A percentile compares a stretch with the other conserved stretches of the same genome.
Evolutionary conservation across 2,329 filamentous ascomycete species (phyloP).

Genomic region (Calonectria crousiana): DNA sequence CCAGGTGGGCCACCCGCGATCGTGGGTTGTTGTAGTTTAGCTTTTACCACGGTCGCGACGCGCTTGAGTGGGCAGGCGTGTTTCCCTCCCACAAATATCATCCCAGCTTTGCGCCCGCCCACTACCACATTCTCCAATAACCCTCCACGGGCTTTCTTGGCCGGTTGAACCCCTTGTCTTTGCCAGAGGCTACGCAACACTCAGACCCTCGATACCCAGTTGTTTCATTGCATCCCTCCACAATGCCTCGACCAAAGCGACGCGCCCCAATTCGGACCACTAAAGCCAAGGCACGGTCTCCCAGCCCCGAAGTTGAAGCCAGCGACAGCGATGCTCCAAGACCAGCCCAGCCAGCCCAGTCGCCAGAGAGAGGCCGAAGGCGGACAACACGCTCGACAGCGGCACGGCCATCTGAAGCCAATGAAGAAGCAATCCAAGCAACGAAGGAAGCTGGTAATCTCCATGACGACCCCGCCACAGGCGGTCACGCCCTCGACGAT

Average conservation of each 20-base stretch:
- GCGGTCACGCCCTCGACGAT: conserved; percentile 42
- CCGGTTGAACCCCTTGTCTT: not conserved
- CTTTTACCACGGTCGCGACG: conserved; percentile 45
- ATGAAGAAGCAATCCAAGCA: conserved; percentile 43
- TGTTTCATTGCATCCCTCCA: not conserved
- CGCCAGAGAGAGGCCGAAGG: conserved; percentile 39
- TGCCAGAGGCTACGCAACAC: conserved; percentile 14
- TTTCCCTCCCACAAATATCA: conserved; percentile 40
- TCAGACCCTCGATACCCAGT: not conserved
- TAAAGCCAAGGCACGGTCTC: conserved; percentile 36
- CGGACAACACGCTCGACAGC: conserved; percentile 41
- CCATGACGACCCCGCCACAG: conserved; percentile 48
- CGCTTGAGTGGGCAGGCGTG: conserved; percentile 41
- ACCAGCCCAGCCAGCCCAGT: conserved; percentile 24
- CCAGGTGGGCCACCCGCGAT: conserved; percentile 23
- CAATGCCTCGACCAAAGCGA: conserved; percentile 48
- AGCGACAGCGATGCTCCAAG: conserved; percentile 31
- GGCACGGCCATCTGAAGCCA: conserved; percentile 33
- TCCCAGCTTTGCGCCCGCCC: conserved; percentile 3
- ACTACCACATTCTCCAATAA: conserved; percentile 16
- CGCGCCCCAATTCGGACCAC: conserved; percentile 40
- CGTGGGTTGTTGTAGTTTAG: conserved; percentile 18
- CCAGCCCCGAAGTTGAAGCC: conserved; percentile 31
- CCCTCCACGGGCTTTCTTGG: conserved; percentile 16
- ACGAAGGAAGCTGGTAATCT: conserved; percentile 50